Base-by-base conservation (phyloP, 1,139 yeast genomes). In the Barnettozyma hawaiiensis region DNA sequence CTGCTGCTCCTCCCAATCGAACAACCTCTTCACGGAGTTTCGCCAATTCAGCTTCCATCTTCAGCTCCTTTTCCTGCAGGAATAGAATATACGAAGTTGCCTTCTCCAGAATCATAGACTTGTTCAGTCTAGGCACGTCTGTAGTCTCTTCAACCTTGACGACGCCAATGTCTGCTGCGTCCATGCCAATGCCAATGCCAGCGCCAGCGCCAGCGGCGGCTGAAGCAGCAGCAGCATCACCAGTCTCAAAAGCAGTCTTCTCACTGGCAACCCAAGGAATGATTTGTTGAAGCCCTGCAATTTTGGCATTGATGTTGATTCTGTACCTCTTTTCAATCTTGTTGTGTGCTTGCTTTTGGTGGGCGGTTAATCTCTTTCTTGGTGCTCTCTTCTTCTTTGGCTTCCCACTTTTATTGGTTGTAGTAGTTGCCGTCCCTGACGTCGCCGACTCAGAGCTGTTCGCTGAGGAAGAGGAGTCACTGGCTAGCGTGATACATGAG, bases 311-410 rank as follows among this genome's bases (percentile, higher is more conserved):
- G 55, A 82, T 81, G 59, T 81, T 82, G 46, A 81, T 80, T 58
- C 90, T 67, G 61, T 82, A 82, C 50, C 80, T 75, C 58, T 81
- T 80, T 57, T 77, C 87, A 49, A 81, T 80, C 57, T 76, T 76
- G 60, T 80, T 80, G 57, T 82, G 89, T 0, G 86, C 86, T 54
- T 78, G 78, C 52, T 81, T 79, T 62, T 81, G 87, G 48, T 73
- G 70, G 7, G 71, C 68, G 3, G 83, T 77, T 45, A 78, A 61
- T 59, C 79, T 71, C 62, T 77, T 77, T 55, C 83, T 65, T 40
- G 78, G 73, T 2, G 76, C 71, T 54, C 78, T 67, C 58, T 67
- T 73, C 61, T 64, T 65, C 47, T 59, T 61, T 27, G 56, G 53
- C 43, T 59, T 59, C 37, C 48, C 49, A 7, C 43, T 19, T 18